Base-by-base conservation (phyloP, 805 yeast species). In the Blastobotrys parvus region DNA sequence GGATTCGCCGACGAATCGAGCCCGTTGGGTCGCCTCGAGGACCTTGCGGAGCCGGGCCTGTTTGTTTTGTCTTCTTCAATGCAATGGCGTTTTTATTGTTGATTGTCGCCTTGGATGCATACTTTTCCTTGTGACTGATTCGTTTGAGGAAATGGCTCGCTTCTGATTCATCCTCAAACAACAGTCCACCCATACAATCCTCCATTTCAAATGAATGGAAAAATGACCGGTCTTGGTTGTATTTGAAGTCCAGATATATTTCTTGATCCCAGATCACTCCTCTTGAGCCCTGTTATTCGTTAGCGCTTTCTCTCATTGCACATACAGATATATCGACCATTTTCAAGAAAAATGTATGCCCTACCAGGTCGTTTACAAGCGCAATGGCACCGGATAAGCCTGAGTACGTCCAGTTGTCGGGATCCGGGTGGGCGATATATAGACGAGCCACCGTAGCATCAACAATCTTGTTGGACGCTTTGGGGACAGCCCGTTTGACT, bases 191-290 rank as follows among this genome's bases (percentile, higher is more conserved):
- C 41, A 71, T 72, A 59, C 95, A 89, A 18, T 85, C 94, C 54
- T 92, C 97, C 37, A 87, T 69, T 66, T 92, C 98, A 65, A 92
- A 92, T 4, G 94, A 72, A 61, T 92, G 97, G 71, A 92, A 92
- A 63, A 86, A 92, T 32, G 94, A 79, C 25, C 98, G 75, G 62
- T 92, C 98, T 62, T 92, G 97, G 57, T 84, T 77, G 63, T 92
- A 92, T 53, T 81, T 80, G 61, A 92, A 88, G 55, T 85, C 82
- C 10, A 86, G 80, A 56, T 85, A 90, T 39, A 92, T 64, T 62
- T 92, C 98, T 62, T 92, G 98, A 62, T 92, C 98, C 98, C 98
- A 92, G 0, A 92, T 51, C 0, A 92, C 95, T 29, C 97, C 97
- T 34, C 82, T 69, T 48, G 78, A 74, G 4, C 94, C 95, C 31